Evolutionary conservation across 2,329 filamentous ascomycete genomes (phyloP), one percentile per base, ranked within the genome.

Genomic region (Cladophialophora immunda): DNA sequence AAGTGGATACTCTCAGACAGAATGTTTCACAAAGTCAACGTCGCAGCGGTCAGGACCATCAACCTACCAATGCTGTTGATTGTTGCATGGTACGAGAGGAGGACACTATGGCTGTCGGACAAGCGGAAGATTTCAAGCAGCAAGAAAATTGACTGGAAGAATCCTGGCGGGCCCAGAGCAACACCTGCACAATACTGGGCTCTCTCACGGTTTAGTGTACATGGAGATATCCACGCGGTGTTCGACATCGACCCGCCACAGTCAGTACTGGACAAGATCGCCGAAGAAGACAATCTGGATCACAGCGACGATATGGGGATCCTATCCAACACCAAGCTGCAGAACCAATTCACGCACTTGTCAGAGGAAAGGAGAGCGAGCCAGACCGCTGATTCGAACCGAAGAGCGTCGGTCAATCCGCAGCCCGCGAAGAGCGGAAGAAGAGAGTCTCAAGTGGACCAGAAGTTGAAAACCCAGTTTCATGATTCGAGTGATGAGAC

Each of bases 11-110:
- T 93, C 38, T 89, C 88, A n/a, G 88, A 91, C 0, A 88, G 92
- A 53, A 94, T 92, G 92, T 95, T 95, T 76, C 92, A 96, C 82
- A 95, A 94, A 79, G 91, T 94, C 74, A 93, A 96, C 75, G 92
- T 96, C 65, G 87, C 89, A 65, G 86, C 87, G 9, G 90, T 95
- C 25, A 88, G 92, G 41, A 80, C 89, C 8, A 84, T 94, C 73
- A 95, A 95, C 77, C 83, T 91, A 2, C 92, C 92, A 0, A 81
- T 94, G 4, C 83, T 96, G 1, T 83, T 94, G 3, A 73, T 90
- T 67, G 91, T 96, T 67, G 87, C 89, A 19, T 79, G 89, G 22
- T 85, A 89, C 68, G 92, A 96, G 78, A 87, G 92, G 58, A 85
- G 86, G 5, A 81, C 87, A 9, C 84, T 94, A 17, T 92, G 91